Evolutionary conservation across 2,329 filamentous ascomycete species (phyloP).

Genomic region (Ascocoryne sarcoides): DNA sequence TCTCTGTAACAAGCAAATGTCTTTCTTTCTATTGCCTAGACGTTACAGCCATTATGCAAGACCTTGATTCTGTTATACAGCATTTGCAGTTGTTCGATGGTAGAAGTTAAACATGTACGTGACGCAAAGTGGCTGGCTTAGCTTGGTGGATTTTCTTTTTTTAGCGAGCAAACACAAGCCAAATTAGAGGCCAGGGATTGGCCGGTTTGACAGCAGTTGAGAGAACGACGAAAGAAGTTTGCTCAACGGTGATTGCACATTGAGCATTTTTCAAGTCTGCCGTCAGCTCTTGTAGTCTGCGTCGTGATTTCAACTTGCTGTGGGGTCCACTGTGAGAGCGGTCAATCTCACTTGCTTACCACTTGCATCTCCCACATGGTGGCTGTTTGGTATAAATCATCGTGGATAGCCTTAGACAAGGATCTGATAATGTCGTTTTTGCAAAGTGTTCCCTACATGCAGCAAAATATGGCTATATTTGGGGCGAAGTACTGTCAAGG

Average conservation of each 20-base stretch:
- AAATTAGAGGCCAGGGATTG: conserved; percentile 1
- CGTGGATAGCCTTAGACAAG: too few species aligned
- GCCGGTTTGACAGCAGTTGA: conserved; percentile 1
- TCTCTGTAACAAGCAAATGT: neutral
- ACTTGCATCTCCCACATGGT: too few species aligned
- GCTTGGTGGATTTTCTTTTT: conserved; percentile 6
- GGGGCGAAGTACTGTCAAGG: too few species aligned
- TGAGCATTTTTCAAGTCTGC: too few species aligned
- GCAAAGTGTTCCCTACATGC: too few species aligned
- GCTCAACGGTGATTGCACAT: conserved; percentile 12
- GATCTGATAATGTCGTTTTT: too few species aligned
- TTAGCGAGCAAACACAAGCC: conserved; percentile 20
- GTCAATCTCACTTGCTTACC: too few species aligned
- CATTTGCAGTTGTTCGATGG: conserved; percentile 8
- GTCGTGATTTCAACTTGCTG: too few species aligned
- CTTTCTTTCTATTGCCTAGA: conserved; percentile 10
- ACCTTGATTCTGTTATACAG: conserved; percentile 13
- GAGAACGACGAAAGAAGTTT: conserved; percentile 14
- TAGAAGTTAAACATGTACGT: conserved; percentile 7
- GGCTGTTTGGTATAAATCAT: too few species aligned
- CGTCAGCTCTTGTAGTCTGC: too few species aligned
- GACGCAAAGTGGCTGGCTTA: conserved; percentile 16
- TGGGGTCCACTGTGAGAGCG: too few species aligned
- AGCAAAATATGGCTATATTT: too few species aligned
- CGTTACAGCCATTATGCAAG: conserved; percentile 14